Evolutionary conservation across 2,329 filamentous ascomycete species (phyloP).

Genomic region (Penicillium sp.): DNA sequence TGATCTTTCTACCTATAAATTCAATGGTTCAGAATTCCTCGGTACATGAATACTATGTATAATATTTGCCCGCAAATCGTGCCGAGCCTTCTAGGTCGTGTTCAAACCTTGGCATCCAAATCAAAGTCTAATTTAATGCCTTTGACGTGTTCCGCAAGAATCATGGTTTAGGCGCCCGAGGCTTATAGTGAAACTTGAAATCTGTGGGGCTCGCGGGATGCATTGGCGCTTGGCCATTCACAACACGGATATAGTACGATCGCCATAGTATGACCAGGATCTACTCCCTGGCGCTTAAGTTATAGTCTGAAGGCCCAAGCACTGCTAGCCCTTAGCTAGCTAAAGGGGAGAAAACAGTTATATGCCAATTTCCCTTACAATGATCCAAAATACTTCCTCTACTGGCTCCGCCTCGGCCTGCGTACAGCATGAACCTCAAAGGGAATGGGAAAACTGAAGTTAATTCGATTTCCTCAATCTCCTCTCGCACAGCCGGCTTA

Average conservation of each 20-base stretch:
- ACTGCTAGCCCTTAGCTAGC: background rate
- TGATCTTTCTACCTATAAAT: background rate
- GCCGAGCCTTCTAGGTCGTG: no score
- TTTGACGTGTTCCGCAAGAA: background rate
- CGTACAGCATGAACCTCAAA: background rate
- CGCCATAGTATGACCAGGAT: background rate
- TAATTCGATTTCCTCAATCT: background rate
- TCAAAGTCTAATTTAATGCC: background rate
- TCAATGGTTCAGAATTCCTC: background rate
- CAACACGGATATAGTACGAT: background rate
- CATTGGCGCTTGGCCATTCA: background rate
- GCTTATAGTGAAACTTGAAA: background rate
- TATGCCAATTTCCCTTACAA: background rate
- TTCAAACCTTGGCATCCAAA: no score
- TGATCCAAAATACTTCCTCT: background rate
- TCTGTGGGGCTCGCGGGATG: background rate
- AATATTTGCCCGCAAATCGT: no score
- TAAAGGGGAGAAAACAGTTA: background rate
- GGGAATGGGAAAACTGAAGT: background rate
- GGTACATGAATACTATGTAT: background rate
- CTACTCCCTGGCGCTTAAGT: background rate
- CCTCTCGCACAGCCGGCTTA: background rate
- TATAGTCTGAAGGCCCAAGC: background rate
- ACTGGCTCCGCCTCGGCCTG: background rate
- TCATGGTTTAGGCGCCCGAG: background rate